Base-by-base conservation (phyloP, 78 protist genomes). In the Speleostelium caveatum region DNA sequence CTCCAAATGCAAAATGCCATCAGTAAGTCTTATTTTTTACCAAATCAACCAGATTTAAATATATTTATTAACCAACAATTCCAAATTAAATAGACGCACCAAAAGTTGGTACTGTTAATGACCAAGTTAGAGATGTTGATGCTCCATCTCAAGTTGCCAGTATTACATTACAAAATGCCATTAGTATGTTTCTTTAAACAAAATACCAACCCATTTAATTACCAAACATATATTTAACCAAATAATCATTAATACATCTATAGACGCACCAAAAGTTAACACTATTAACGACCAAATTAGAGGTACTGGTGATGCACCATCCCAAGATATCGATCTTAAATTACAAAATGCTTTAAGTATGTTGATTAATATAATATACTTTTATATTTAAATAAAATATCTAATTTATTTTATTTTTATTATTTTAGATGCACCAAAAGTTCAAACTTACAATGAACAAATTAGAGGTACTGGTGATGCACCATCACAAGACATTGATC, bases 251-350 rank as follows among this genome's bases (percentile, higher is more conserved):
- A n/a, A n/a, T n/a, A n/a, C n/a, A n/a, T n/a, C n/a, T n/a, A 22
- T 42, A 66, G 77, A 86, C 51, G 95, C 90, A n/a, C 91, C 95
- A 85, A 92, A 92, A 79, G 38, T 73, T 17, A 32, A 2, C 61
- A 61, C 90, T 12, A 16, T 79, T 33, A 92, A 92, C 42, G 49
- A 79, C 0, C 95, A 92, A 59, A 39, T 92, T 36, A 55, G 71
- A 42, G 94, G 55, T 36, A 56, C 49, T 75, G 92, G 92, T 32
- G 86, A 86, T 49, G 86, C 83, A 14, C 92, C 92, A 72, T 30
- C 72, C 0, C 86, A 72, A 72, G 73, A 12, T 32, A 61, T 73
- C 2, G 80, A 73, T 73, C 8, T 86, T 36, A 73, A 61, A 26
- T 35, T 53, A 28, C 92, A 86, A 53, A 86, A 60, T 38, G 92